Conservation (phyloP, 2,329 filamentous ascomycete species). For the Aureobasidium musti region DNA sequence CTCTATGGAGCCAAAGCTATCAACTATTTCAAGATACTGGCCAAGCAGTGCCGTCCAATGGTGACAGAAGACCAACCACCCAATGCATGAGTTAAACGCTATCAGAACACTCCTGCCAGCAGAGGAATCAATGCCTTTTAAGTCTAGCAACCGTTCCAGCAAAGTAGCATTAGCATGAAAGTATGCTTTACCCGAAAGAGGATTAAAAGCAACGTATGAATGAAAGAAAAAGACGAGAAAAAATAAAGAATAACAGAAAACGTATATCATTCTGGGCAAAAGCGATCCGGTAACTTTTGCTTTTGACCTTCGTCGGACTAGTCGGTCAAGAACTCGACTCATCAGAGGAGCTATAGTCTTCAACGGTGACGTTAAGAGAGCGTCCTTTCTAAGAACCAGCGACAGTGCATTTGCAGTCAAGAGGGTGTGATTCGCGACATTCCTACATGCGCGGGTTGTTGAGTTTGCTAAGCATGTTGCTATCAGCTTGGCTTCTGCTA, state of each 20-base stretch:
- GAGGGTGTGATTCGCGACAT: background rate
- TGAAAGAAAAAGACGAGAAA: background rate
- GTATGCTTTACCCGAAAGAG: background rate
- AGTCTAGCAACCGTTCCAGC: conserved; percentile 13
- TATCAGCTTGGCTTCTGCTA: conserved; percentile 46
- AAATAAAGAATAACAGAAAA: background rate
- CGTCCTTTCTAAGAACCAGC: background rate
- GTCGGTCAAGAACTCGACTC: background rate
- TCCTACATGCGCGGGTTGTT: conserved; percentile 35
- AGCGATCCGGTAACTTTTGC: background rate
- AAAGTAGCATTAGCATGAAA: background rate
- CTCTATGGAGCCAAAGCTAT: conserved; percentile 2
- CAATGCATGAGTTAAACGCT: conserved; percentile 21
- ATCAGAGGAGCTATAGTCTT: background rate
- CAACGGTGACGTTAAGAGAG: too few relatives aligned
- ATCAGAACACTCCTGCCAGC: conserved; percentile 22
- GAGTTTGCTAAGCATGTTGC: conserved; percentile 48
- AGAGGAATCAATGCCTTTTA: conserved; percentile 14
- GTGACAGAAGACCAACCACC: background rate
- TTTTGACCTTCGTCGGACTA: background rate
- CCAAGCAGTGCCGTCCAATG: background rate
- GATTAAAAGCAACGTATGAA: background rate
- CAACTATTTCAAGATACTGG: background rate
- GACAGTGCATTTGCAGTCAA: background rate
- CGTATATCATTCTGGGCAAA: conserved; percentile 21